Evolutionary conservation across 163 green algal genomes (phyloP).

Genomic region (Scenedesmus sp.): DNA sequence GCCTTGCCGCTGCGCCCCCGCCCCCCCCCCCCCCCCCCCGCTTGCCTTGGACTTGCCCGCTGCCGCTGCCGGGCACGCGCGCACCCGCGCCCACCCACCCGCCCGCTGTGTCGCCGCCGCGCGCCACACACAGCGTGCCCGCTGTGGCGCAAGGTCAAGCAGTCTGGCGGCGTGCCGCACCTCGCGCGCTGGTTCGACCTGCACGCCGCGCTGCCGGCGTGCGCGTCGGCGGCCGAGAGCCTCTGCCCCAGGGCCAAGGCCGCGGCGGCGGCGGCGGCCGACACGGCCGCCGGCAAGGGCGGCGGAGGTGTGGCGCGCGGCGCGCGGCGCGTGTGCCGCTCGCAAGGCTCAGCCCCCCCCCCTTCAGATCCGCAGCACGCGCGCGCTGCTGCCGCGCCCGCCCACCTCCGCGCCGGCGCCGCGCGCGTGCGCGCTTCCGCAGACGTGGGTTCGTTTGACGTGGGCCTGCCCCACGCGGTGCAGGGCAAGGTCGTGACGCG

Average conservation of each 20-base stretch:
- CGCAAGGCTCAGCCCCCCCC: background rate
- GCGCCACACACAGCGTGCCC: constrained; percentile 52
- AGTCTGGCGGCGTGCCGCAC: constrained; percentile 62
- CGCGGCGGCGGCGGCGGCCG: constrained; percentile 22
- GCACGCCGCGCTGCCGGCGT: constrained; percentile 54
- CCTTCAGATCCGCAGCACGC: too few relatives aligned
- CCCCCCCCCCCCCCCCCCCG: too few relatives aligned
- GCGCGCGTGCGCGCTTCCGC: background rate
- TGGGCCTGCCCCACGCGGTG: constrained; percentile 80
- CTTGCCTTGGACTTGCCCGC: background rate
- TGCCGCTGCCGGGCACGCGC: background rate
- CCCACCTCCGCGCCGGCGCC: background rate
- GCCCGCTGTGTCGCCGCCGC: background rate
- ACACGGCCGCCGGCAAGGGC: constrained; percentile 33
- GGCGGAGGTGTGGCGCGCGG: constrained; percentile 20
- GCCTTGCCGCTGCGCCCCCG: too few relatives aligned
- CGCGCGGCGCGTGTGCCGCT: background rate
- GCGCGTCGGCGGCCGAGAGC: constrained; percentile 57
- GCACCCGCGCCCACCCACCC: too few relatives aligned
- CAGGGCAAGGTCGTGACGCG: constrained; percentile 94
- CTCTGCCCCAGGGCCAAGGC: constrained; percentile 42
- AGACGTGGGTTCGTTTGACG: constrained; percentile 84
- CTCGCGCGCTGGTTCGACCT: constrained; percentile 83
- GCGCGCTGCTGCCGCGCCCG: background rate
- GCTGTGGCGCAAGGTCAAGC: constrained; percentile 80